Percentiles rank a stretch among this genome's conserved stretches.
phyloP scores from a whole-genome alignment of 345 rosid species.

The Tarenaya hassleriana region DNA sequence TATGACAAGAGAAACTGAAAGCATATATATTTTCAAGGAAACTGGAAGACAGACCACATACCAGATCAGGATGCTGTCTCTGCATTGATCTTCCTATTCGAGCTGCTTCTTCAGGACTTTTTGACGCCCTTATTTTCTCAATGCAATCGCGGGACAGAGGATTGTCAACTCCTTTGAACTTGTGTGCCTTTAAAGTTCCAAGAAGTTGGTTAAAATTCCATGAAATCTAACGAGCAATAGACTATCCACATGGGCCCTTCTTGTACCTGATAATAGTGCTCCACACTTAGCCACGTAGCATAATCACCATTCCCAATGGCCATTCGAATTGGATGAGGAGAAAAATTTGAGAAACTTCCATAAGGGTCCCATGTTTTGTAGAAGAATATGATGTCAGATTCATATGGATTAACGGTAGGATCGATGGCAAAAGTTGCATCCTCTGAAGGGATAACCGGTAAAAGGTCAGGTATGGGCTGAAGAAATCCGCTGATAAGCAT shows the following conservation, averaged over 20 bases:
- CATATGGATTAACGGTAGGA: conserved; percentile 67
- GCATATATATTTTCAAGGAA: background rate
- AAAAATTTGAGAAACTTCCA: conserved; percentile 89
- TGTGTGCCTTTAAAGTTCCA: conserved; percentile 50
- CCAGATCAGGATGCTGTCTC: conserved; percentile 59
- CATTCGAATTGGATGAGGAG: conserved; percentile 83
- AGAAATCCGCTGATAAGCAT: conserved; percentile 91
- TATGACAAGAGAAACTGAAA: too few relatives aligned
- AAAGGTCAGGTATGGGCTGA: conserved; percentile 82
- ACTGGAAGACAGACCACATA: conserved; percentile 26
- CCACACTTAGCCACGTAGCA: conserved; percentile 68
- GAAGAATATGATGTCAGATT: conserved; percentile 71
- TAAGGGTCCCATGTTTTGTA: conserved; percentile 93
- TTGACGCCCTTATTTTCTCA: conserved; percentile 56
- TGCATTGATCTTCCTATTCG: conserved; percentile 64
- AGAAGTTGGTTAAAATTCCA: conserved; percentile 1
- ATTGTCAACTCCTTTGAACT: conserved; percentile 49
- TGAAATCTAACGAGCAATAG: conserved; percentile 10
- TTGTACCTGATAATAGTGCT: conserved; percentile 85
- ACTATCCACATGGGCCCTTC: conserved; percentile 1
- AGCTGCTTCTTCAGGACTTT: conserved; percentile 93
- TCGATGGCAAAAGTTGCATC: conserved; percentile 79
- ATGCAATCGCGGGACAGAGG: conserved; percentile 47
- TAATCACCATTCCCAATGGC: conserved; percentile 42
- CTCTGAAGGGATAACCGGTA: conserved; percentile 71